A percentile compares a stretch with the other conserved stretches of the same genome.
phyloP scores from a whole-genome alignment of 805 yeast genomes.

The Suhomyces kilbournensis region DNA sequence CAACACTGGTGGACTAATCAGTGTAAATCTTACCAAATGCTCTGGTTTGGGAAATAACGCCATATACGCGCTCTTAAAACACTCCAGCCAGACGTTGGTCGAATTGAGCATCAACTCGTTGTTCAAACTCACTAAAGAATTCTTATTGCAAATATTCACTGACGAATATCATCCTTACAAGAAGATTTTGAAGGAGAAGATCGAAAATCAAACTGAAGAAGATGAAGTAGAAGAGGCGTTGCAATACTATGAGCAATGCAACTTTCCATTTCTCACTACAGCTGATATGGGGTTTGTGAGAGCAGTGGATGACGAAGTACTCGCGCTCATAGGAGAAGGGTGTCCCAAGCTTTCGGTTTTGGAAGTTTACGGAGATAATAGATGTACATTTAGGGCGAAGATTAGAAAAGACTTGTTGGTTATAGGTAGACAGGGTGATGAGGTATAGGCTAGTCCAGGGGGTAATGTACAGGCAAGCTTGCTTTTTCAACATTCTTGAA shows the following conservation, averaged over 20 bases:
- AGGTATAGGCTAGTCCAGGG: slow-evolving; percentile 12
- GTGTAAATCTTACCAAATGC: slow-evolving; percentile 65
- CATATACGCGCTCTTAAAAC: slow-evolving; percentile 55
- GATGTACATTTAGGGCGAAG: slow-evolving; percentile 55
- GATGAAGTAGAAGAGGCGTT: slow-evolving; percentile 7
- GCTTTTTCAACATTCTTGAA: slow-evolving; percentile 69
- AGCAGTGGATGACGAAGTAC: slow-evolving; percentile 63
- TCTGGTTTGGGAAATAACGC: slow-evolving; percentile 61
- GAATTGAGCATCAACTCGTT: slow-evolving; percentile 74
- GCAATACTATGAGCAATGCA: slow-evolving; percentile 16
- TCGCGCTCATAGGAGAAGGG: slow-evolving; percentile 54
- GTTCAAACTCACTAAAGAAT: slow-evolving; percentile 48
- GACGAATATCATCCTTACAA: slow-evolving; percentile 24
- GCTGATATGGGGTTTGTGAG: slow-evolving; percentile 81
- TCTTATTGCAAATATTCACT: slow-evolving; percentile 48
- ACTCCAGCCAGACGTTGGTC: slow-evolving; percentile 62
- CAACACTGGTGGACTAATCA: slow-evolving; percentile 55
- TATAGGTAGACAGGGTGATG: slow-evolving; percentile 65
- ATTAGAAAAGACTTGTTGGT: slow-evolving; percentile 55
- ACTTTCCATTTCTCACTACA: slow-evolving; percentile 59
- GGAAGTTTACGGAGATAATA: slow-evolving; percentile 79
- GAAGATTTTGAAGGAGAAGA: slow-evolving; percentile 17
- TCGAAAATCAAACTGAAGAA: slow-evolving; percentile 9
- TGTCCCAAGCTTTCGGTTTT: slow-evolving; percentile 63
- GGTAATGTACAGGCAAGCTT: slow-evolving; percentile 42